Conservation (phyloP, 192 early-diverging fungal species). For the Pilobolus umbonatus region DNA sequence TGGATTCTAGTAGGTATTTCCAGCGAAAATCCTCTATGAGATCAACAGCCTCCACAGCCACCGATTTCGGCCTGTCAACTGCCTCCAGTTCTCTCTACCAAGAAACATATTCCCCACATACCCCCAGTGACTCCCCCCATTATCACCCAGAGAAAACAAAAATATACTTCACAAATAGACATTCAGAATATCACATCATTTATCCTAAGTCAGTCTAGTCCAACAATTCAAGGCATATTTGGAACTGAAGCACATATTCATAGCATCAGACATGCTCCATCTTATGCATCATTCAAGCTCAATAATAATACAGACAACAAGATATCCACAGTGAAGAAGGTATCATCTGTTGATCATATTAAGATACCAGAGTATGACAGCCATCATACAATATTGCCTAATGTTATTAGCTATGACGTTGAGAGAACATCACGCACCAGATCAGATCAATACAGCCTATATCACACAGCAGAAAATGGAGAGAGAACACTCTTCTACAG, state of each 20-base stretch:
- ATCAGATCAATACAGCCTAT: not conserved
- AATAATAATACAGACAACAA: not conserved
- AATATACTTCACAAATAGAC: slow-evolving; percentile 6
- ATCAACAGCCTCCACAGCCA: not conserved
- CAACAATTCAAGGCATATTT: not conserved
- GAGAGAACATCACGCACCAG: not conserved
- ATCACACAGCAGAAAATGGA: not conserved
- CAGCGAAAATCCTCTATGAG: not conserved
- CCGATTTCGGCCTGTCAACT: not conserved
- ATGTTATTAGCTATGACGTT: not conserved
- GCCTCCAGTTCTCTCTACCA: not conserved
- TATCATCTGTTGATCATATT: not conserved
- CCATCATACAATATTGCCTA: not conserved
- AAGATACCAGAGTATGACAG: not conserved
- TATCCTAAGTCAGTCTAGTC: not conserved
- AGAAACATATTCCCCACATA: not conserved
- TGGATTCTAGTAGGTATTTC: slow-evolving; percentile 5
- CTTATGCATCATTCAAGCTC: not conserved
- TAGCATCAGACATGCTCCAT: not conserved
- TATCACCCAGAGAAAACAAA: not conserved
- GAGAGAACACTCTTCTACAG: slow-evolving; percentile 20
- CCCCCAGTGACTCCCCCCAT: not conserved
- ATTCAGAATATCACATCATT: slow-evolving; percentile 2
- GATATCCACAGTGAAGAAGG: not conserved
- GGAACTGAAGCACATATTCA: slow-evolving; percentile 5